phyloP scores from a whole-genome alignment of 441 rosid genomes.

The Erodium chrysanthum region DNA sequence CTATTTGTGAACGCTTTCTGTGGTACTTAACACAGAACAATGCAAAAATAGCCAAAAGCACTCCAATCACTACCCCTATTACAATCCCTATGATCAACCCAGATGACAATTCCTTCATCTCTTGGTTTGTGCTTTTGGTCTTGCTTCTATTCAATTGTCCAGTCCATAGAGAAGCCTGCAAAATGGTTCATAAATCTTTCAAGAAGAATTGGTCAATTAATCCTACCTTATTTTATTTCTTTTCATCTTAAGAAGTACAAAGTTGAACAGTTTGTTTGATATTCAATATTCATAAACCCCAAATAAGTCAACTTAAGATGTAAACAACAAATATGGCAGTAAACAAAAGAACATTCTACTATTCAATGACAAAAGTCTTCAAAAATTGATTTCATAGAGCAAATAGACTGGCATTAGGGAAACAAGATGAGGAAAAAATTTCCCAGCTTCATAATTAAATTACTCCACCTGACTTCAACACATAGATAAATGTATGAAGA shows the following conservation, averaged over 20 bases:
- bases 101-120: slow-evolving; percentile 71
- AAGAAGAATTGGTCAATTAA: slow-evolving; percentile 22
- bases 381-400: slow-evolving; percentile 22
- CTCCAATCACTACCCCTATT: slow-evolving; percentile 83
- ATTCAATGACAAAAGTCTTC: slow-evolving; percentile 13
- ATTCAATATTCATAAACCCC: slow-evolving; percentile 12
- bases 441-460: not conserved
- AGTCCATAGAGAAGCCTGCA: slow-evolving; percentile 43
- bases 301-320: slow-evolving; percentile 21
- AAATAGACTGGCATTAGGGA: slow-evolving; percentile 13
- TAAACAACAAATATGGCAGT: slow-evolving; percentile 15
- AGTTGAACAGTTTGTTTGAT: not conserved
- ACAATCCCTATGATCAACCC: slow-evolving; percentile 88
- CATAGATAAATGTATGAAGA: not conserved
- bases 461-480: not conserved
- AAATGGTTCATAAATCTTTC: not conserved
- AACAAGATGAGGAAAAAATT: not conserved
- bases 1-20: slow-evolving; percentile 72
- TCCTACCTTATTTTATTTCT: slow-evolving; percentile 8
- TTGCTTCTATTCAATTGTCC: slow-evolving; percentile 25
- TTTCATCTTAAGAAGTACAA: not conserved
- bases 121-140: slow-evolving; percentile 21
- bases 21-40: slow-evolving; percentile 59
- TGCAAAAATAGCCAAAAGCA: slow-evolving; percentile 54
- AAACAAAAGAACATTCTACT: slow-evolving; percentile 21